Evolutionary conservation across 2,329 filamentous ascomycete species (phyloP).

Genomic region (Capronia coronata): DNA sequence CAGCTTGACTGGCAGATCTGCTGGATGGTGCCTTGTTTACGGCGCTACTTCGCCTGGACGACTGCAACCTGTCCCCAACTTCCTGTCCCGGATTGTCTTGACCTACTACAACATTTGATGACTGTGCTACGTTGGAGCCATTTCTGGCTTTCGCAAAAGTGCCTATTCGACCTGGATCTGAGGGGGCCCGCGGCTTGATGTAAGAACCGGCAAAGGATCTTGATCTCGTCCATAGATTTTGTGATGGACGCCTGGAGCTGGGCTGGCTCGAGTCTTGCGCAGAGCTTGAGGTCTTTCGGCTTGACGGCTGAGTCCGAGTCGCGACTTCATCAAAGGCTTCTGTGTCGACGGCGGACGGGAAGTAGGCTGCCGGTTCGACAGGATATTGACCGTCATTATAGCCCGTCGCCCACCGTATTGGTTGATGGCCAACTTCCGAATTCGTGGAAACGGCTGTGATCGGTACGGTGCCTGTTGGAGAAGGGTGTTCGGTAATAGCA

Average conservation of each 20-base stretch:
- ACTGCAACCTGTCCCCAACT: neutral
- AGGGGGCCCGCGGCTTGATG: neutral
- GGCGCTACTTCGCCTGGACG: neutral
- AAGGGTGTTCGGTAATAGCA: neutral
- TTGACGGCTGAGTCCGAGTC: neutral
- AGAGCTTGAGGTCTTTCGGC: neutral
- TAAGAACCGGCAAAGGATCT: neutral
- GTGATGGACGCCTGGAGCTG: neutral
- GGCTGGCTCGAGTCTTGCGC: neutral
- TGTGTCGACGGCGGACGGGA: neutral
- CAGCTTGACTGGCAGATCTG: neutral
- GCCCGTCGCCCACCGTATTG: neutral
- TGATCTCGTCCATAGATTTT: conserved; percentile 1
- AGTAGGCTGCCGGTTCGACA: neutral
- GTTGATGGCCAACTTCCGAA: neutral
- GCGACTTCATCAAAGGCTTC: neutral
- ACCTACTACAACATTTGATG: neutral
- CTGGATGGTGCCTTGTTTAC: neutral
- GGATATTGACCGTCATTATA: neutral
- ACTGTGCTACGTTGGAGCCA: neutral
- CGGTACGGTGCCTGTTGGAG: neutral
- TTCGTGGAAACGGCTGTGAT: neutral
- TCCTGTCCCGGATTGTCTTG: neutral
- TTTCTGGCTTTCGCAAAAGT: neutral
- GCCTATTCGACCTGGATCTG: neutral